These are phyloP conservation scores for Colletotrichum cereale DNA, from an alignment of 2,329 filamentous ascomycete genomes.

Conservation along the genomic window DNA sequence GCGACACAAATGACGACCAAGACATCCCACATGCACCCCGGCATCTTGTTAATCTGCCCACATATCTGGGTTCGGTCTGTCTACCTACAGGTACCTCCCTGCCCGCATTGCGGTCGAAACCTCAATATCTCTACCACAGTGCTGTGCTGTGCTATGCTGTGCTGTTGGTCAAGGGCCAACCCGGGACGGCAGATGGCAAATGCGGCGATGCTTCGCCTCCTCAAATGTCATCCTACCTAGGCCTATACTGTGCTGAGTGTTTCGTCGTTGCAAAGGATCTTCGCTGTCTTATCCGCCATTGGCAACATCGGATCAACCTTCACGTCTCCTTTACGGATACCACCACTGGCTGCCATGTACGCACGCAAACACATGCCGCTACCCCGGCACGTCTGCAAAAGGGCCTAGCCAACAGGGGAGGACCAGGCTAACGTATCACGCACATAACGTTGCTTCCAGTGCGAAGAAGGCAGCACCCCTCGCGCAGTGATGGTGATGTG, in stretches of 20 bases:
- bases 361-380: background rate
- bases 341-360: background rate
- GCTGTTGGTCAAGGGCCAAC: constrained; percentile 4
- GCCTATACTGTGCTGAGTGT: constrained; percentile 1
- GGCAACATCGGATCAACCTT: constrained; percentile 29
- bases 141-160: background rate
- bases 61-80: background rate
- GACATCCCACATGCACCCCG: constrained; percentile 30
- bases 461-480: background rate
- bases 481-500: constrained; percentile 5
- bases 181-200: constrained; percentile 18
- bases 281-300: constrained; percentile 17
- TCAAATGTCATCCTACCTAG: constrained; percentile 12
- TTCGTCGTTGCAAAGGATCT: constrained; percentile 28
- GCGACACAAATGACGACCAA: background rate
- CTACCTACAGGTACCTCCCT: background rate
- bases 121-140: background rate
- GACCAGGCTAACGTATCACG: background rate
- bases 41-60: constrained; percentile 23
- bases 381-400: constrained; percentile 6
- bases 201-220: constrained; percentile 5
- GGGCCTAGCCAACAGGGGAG: constrained; percentile 7
- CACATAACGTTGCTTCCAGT: constrained; percentile 31
- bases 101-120: constrained; percentile 17
- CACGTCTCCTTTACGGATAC: background rate